These are phyloP conservation scores for Pichia sp. DNA, from an alignment of 1,139 yeast species.

Conservation along the genomic window DNA sequence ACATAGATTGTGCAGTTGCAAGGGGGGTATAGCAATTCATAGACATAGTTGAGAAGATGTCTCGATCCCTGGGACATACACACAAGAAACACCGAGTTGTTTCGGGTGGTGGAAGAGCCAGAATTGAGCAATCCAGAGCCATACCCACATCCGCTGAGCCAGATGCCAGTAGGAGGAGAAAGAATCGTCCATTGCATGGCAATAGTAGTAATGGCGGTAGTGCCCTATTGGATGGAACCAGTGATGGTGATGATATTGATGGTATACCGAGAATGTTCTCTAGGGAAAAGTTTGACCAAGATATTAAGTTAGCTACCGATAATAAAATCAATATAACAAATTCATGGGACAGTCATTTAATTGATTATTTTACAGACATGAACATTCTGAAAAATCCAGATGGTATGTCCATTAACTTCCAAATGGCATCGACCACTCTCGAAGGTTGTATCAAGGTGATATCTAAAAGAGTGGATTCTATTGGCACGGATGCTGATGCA, in stretches of 20 bases:
- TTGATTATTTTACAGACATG: conserved; percentile 67
- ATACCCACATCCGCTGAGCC: no score
- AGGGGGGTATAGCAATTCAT: no score
- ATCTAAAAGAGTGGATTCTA: conserved; percentile 83
- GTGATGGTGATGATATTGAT: conserved; percentile 5
- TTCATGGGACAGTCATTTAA: conserved; percentile 47
- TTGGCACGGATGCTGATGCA: conserved; percentile 85
- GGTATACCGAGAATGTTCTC: conserved; percentile 12
- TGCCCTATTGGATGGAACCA: not conserved
- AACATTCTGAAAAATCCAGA: conserved; percentile 40
- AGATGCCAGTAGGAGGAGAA: no score
- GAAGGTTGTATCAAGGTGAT: conserved; percentile 86
- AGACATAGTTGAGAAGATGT: no score
- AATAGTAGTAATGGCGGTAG: no score
- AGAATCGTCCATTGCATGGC: no score
- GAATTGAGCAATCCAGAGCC: no score
- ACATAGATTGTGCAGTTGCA: no score
- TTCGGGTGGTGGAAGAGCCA: no score
- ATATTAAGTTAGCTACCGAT: conserved; percentile 89
- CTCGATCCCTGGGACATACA: no score
- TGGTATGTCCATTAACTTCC: conserved; percentile 65
- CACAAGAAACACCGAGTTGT: no score
- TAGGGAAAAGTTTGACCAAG: conserved; percentile 73
- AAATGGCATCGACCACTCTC: conserved; percentile 69
- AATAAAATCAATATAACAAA: conserved; percentile 42